Base-by-base conservation (phyloP, 306 rosid species). In the Quercus alba region DNA sequence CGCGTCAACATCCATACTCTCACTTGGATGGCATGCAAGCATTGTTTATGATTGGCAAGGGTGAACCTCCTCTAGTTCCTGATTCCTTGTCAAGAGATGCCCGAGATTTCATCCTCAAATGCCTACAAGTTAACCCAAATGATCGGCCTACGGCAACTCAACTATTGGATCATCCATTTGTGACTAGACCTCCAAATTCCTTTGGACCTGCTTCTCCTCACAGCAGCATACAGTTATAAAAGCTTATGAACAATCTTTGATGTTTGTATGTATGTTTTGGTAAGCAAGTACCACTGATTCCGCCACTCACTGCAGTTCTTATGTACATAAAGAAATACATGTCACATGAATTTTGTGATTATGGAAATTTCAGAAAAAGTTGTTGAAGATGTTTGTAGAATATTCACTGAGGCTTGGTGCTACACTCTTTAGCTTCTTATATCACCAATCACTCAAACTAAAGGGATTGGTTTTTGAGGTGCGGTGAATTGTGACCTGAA, bases 11-110 rank as follows among this genome's bases (percentile, higher is more conserved):
- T 81, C 90, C 90, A 41, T 87, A 87, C 80, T 84, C 90, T 17
- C 76, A 81, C 71, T 76, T 87, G 80, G 88, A 87, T n/a, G n/a
- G n/a, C n/a, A 87, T 52, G 71, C 85, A 77, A 80, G 90, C 87
- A 8, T 17, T 82, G 64, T 86, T 80, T 68, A 74, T 33, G 76
- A 88, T 88, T 41, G 85, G 84, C 3, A 46, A 68, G 55, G 88
- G 88, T 61, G 19, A 80, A 52, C 84, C 77, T 63, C 92, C 90
- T 6, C 70, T 51, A 9, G 76, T 88, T 84, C 90, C 90, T 8
- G 84, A 82, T 66, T 82, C 87, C 59, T 55, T 86, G 35, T 76
- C 90, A 26, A 73, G 9, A 73, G 87, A 86, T 54, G 88, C 88
- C 6, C 74, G 75, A 19, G 87, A 86, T 82, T 88, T 88, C 79